These are phyloP conservation scores for Monosporascus sp. DNA, from an alignment of 2,329 filamentous ascomycete genomes.

Conservation along the genomic window DNA sequence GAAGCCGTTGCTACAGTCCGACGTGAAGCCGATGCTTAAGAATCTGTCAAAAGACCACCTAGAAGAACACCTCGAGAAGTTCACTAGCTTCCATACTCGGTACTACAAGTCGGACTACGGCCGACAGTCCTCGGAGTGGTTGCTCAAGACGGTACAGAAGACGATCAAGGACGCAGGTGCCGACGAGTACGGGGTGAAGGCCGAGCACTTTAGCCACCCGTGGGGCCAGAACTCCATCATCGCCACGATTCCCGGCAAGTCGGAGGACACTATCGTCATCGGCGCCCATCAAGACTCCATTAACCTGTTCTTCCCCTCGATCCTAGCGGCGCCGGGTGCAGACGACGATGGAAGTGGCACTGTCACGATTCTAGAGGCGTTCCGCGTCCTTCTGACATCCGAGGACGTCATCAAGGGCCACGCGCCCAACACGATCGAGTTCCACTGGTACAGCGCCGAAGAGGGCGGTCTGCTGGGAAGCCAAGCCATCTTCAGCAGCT, in stretches of 20 bases:
- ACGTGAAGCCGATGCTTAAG: constrained; percentile 61
- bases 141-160: constrained; percentile 67
- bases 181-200: constrained; percentile 58
- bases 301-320: constrained; percentile 81
- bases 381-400: constrained; percentile 74
- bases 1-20: constrained; percentile 58
- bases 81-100: constrained; percentile 74
- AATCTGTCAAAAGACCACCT: constrained; percentile 72
- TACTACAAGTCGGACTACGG: constrained; percentile 79
- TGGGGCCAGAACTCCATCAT: constrained; percentile 93
- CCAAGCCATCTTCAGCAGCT: constrained; percentile 81
- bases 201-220: constrained; percentile 69
- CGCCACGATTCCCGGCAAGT: constrained; percentile 81
- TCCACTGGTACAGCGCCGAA: constrained; percentile 84
- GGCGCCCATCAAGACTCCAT: constrained; percentile 94
- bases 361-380: constrained; percentile 88
- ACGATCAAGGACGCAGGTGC: constrained; percentile 70
- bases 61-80: constrained; percentile 68
- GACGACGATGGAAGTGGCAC: constrained; percentile 93
- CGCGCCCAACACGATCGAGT: constrained; percentile 82
- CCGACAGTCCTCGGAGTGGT: constrained; percentile 80
- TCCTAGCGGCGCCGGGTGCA: constrained; percentile 83
- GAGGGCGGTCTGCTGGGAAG: constrained; percentile 65
- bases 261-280: constrained; percentile 78
- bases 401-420: constrained; percentile 65